Evolutionary conservation across 805 yeast genomes (phyloP).

Genomic region (Metschnikowia chrysomelidarum): DNA sequence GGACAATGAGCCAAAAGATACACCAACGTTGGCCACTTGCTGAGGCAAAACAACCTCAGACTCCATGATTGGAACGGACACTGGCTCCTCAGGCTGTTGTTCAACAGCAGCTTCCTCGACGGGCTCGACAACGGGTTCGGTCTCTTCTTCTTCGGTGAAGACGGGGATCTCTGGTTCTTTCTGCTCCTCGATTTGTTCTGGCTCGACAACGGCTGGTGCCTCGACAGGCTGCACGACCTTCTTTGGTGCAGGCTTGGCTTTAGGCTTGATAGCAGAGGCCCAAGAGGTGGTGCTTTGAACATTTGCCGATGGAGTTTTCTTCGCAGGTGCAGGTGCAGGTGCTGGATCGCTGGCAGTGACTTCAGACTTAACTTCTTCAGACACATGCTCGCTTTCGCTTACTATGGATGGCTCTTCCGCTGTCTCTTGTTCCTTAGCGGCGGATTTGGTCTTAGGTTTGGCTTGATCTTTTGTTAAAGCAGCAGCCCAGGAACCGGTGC

Average conservation of each 20-base stretch:
- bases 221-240: constrained; percentile 28
- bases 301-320: constrained; percentile 8
- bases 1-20: constrained; percentile 61
- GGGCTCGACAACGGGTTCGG: no score
- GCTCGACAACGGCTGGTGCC: constrained; percentile 24
- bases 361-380: constrained; percentile 4
- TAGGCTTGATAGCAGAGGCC: constrained; percentile 65
- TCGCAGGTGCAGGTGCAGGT: constrained; percentile 2
- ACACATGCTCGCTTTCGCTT: background rate
- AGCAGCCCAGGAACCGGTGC: constrained; percentile 44
- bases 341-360: background rate
- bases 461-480: constrained; percentile 38
- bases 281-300: constrained; percentile 42
- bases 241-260: constrained; percentile 38
- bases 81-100: constrained; percentile 57
- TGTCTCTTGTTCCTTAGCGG: constrained; percentile 17
- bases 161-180: constrained; percentile 18
- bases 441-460: constrained; percentile 29
- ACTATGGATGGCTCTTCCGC: constrained; percentile 9
- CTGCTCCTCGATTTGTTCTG: constrained; percentile 36
- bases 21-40: constrained; percentile 49
- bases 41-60: constrained; percentile 53
- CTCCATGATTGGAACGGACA: constrained; percentile 51
- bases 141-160: constrained; percentile 7
- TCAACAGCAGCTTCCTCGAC: constrained; percentile 17